Percentiles rank a stretch among this genome's conserved stretches.
Evolutionary conservation across 192 early-diverging fungal genomes (phyloP).

Genomic region (Diversispora epigaea): DNA sequence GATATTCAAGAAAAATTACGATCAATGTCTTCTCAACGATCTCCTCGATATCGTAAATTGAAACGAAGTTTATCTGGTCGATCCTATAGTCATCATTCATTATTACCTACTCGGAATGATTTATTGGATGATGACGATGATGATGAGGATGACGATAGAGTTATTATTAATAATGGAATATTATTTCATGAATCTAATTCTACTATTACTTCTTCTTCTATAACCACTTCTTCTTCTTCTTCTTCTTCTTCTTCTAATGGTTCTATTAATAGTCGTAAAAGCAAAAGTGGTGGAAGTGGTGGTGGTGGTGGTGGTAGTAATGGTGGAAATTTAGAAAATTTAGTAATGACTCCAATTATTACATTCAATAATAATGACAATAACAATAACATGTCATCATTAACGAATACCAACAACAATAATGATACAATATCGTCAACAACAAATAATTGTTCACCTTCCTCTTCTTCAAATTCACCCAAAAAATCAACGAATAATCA

Average conservation of each 20-base stretch:
- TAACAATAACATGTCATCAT: too few relatives aligned
- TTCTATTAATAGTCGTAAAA: too few relatives aligned
- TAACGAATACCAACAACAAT: too few relatives aligned
- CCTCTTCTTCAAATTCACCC: neutral
- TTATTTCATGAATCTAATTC: neutral
- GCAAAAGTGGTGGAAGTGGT: neutral
- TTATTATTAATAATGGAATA: neutral
- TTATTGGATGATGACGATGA: neutral
- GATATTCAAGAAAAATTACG: slow-evolving; percentile 37
- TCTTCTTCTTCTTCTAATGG: too few relatives aligned
- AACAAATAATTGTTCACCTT: neutral
- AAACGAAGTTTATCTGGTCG: slow-evolving; percentile 31
- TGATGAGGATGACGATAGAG: slow-evolving; percentile 1
- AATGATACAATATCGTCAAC: neutral
- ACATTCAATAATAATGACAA: too few relatives aligned
- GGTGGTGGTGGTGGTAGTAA: neutral
- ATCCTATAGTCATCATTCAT: slow-evolving; percentile 31
- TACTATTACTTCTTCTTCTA: too few relatives aligned
- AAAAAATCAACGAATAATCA: slow-evolving; percentile 6
- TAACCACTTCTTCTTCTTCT: too few relatives aligned
- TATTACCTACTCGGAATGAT: neutral
- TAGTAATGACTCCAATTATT: neutral
- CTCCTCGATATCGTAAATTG: neutral
- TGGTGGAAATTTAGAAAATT: neutral
- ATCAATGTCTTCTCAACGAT: neutral